These are phyloP conservation scores for Malassezia slooffiae DNA, from an alignment of 1,284 basidiomycete species.

Conservation along the genomic window DNA sequence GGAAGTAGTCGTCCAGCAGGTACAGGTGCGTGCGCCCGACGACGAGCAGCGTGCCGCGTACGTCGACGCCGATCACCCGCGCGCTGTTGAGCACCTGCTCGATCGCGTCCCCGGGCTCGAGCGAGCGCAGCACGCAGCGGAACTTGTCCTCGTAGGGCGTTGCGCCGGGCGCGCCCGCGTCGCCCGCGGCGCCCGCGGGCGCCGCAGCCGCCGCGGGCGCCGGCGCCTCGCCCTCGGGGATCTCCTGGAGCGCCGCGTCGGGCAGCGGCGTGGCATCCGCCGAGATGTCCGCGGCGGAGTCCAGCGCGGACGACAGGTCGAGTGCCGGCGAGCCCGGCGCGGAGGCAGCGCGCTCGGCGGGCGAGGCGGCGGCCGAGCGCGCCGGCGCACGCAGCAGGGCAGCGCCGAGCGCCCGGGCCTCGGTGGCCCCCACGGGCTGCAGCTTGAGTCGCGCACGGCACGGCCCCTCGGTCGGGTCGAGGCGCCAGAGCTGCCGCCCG, in stretches of 20 bases:
- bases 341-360: too few species aligned
- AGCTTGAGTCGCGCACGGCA: slow-evolving; percentile 36
- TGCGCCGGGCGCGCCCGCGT: too few species aligned
- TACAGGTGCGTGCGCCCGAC: slow-evolving; percentile 74
- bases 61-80: slow-evolving; percentile 34
- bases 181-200: too few species aligned
- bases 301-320: not conserved
- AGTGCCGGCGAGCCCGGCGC: not conserved
- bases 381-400: too few species aligned
- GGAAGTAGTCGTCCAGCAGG: slow-evolving; percentile 82
- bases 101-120: slow-evolving; percentile 79
- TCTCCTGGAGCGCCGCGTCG: not conserved
- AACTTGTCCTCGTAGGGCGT: slow-evolving; percentile 55
- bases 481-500: slow-evolving; percentile 18
- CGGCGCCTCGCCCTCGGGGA: not conserved
- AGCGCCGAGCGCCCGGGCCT: too few species aligned
- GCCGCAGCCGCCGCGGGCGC: not conserved
- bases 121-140: slow-evolving; percentile 49
- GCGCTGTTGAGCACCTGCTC: slow-evolving; percentile 59
- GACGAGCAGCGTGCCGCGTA: slow-evolving; percentile 71
- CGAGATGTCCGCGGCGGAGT: not conserved
- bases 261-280: slow-evolving; percentile 1
- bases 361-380: too few species aligned
- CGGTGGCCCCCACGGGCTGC: slow-evolving; percentile 21
- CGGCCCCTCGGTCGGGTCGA: slow-evolving; percentile 44